Evolutionary conservation across 2,329 filamentous ascomycete species (phyloP).

Genomic region (Ascochyta lentis): DNA sequence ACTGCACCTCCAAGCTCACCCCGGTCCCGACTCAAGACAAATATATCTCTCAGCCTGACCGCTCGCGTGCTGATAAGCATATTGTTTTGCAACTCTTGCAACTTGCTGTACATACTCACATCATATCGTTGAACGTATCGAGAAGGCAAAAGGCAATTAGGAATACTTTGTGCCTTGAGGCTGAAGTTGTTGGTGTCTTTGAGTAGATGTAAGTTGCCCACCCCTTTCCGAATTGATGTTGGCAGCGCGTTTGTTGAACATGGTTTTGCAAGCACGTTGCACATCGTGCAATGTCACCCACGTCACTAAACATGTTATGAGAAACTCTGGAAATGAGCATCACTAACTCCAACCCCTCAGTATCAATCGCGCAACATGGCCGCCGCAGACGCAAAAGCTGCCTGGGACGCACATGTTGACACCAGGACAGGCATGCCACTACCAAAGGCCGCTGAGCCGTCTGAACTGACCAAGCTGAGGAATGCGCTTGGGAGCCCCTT

Average conservation of each 20-base stretch:
- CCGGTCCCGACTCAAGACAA: conserved; percentile 4
- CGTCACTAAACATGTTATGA: background rate
- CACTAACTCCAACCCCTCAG: background rate
- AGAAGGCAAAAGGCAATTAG: background rate
- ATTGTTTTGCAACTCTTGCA: conserved; percentile 1
- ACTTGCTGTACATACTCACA: background rate
- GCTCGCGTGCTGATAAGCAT: conserved; percentile 4
- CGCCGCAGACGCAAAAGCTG: conserved; percentile 31
- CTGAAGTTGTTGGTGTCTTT: conserved; percentile 13
- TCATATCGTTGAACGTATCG: background rate
- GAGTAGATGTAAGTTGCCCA: conserved; percentile 12
- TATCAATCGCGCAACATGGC: conserved; percentile 21
- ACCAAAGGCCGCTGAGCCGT: conserved; percentile 39
- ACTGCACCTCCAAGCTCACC: conserved; percentile 12
- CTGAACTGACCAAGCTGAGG: conserved; percentile 42
- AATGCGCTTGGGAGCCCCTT: conserved; percentile 40
- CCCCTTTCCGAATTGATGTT: background rate
- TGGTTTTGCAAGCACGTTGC: background rate
- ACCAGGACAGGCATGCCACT: conserved; percentile 38
- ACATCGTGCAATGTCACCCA: background rate
- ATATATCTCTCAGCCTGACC: conserved; percentile 8
- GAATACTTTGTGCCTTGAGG: background rate
- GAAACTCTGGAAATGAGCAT: background rate
- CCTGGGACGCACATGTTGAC: conserved; percentile 40
- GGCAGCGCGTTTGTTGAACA: background rate